Conservation (phyloP, 345 rosid genomes). For the Cardamine chenopodiifolia region DNA sequence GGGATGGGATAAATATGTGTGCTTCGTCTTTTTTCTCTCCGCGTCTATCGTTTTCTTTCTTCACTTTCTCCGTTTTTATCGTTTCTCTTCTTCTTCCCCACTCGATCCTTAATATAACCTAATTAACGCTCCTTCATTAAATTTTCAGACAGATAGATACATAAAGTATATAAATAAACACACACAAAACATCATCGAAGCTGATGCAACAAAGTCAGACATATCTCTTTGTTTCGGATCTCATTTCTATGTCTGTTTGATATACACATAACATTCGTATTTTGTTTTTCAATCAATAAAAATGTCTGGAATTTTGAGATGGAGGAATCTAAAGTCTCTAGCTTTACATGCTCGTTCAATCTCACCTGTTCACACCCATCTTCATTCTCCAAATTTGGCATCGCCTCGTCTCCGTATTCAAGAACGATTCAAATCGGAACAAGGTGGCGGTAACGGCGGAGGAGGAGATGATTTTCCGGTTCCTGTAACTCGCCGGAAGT, state of each 20-base stretch:
- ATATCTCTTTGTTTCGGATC: constrained; percentile 31
- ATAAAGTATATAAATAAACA: constrained; percentile 11
- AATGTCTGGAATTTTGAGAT: constrained; percentile 74
- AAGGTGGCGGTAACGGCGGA: constrained; percentile 52
- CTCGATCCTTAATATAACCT: constrained; percentile 34
- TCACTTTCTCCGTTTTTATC: constrained; percentile 39
- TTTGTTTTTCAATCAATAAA: constrained; percentile 10
- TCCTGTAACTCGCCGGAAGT: constrained; percentile 51
- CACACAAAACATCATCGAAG: constrained; percentile 29
- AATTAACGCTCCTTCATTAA: constrained; percentile 34
- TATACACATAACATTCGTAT: not conserved
- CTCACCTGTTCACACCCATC: constrained; percentile 50
- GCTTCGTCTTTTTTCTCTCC: constrained; percentile 47
- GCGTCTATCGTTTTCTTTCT: constrained; percentile 31
- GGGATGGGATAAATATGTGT: constrained; percentile 8
- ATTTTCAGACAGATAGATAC: not conserved
- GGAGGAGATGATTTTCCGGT: constrained; percentile 35
- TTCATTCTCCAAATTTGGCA: constrained; percentile 47
- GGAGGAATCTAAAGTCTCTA: constrained; percentile 56
- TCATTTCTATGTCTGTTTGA: constrained; percentile 10
- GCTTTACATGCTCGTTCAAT: constrained; percentile 40
- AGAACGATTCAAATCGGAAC: constrained; percentile 76
- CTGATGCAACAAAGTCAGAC: constrained; percentile 37
- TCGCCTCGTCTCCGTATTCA: constrained; percentile 54
- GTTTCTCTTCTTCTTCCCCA: constrained; percentile 29